Evolutionary conservation across 805 yeast species (phyloP).

Genomic region (Kazachstania viticola): DNA sequence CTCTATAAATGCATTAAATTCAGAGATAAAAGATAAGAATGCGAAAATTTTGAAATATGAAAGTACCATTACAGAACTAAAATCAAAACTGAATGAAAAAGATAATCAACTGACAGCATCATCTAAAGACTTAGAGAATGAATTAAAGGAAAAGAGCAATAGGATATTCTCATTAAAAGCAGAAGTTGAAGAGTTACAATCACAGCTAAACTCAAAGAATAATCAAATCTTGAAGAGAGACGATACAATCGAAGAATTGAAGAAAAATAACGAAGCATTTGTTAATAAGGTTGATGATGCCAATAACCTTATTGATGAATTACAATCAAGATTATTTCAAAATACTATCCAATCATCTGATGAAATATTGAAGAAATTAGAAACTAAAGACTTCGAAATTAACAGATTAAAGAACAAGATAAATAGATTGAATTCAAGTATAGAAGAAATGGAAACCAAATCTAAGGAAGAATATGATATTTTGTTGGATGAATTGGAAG

Average conservation of each 20-base stretch:
- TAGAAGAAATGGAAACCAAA: too few species aligned
- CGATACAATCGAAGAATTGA: not conserved
- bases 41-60: too few species aligned
- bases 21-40: too few species aligned
- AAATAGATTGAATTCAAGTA: conserved; percentile 8
- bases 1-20: too few species aligned
- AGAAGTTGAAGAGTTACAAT: not conserved
- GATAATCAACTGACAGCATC: too few species aligned
- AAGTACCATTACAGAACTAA: too few species aligned
- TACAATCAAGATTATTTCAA: not conserved
- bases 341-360: not conserved
- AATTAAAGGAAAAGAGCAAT: not conserved
- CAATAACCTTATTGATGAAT: not conserved
- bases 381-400: conserved; percentile 10
- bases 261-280: not conserved
- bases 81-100: too few species aligned
- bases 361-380: conserved; percentile 1
- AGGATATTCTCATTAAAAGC: not conserved
- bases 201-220: not conserved
- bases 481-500: not conserved
- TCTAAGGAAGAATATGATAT: too few species aligned
- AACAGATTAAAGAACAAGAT: conserved; percentile 5
- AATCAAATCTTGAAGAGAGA: too few species aligned
- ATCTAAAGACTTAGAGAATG: too few species aligned
- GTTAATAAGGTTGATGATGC: not conserved